These are phyloP conservation scores for Coniferiporia sulphurascens DNA, from an alignment of 1,284 basidiomycete genomes.

Conservation along the genomic window DNA sequence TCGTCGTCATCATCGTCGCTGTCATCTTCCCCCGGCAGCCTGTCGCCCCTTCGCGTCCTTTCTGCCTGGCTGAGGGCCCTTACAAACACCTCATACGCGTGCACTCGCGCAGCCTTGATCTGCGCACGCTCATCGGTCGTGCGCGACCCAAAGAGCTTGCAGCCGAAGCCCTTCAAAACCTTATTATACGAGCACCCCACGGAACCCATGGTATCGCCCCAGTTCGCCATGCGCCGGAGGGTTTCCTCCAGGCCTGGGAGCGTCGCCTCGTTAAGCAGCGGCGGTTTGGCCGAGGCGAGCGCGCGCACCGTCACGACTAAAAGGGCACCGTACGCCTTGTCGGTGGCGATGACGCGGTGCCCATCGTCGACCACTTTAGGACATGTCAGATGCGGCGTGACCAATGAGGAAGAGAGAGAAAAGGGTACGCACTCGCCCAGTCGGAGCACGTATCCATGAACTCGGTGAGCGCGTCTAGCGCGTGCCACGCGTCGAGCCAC, in stretches of 20 bases:
- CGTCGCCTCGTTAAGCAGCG: conserved; percentile 25
- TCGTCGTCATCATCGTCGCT: conserved; percentile 24
- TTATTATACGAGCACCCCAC: conserved; percentile 28
- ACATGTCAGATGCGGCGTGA: neutral
- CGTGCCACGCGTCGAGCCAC: conserved; percentile 31
- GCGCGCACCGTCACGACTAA: conserved; percentile 34
- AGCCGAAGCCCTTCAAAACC: conserved; percentile 35
- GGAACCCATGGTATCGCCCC: conserved; percentile 27
- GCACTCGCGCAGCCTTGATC: conserved; percentile 30
- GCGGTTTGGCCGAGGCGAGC: conserved; percentile 27
- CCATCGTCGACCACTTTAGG: conserved; percentile 35
- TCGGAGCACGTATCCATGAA: conserved; percentile 30
- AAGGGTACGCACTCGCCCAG: conserved; percentile 30
- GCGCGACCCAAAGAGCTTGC: conserved; percentile 28
- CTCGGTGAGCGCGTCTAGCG: conserved; percentile 32
- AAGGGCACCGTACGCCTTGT: conserved; percentile 34
- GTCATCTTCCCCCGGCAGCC: conserved; percentile 15
- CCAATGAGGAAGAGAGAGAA: neutral
- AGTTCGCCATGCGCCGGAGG: conserved; percentile 28
- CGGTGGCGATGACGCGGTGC: conserved; percentile 31
- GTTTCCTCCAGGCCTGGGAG: conserved; percentile 36
- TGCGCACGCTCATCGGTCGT: conserved; percentile 28
- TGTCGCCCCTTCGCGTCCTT: neutral
- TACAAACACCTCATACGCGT: conserved; percentile 32
- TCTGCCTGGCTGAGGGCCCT: neutral